Evolutionary conservation across 768 basidiomycete genomes (phyloP), one percentile per base, ranked within the genome.

Genomic region (Mrakia blollopis): DNA sequence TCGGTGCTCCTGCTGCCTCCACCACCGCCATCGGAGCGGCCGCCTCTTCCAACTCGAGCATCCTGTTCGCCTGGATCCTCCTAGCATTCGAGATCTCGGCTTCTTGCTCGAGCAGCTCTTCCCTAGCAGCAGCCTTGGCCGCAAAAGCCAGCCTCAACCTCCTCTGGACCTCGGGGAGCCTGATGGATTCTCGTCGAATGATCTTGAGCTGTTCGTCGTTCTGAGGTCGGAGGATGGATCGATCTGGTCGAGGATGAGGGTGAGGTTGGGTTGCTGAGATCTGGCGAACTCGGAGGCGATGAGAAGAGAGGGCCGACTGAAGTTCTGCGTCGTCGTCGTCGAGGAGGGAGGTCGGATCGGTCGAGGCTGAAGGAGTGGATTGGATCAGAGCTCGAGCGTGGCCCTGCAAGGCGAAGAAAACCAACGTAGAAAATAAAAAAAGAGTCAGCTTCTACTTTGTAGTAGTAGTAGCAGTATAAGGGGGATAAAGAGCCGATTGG

Each of bases 241-340:
- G 61, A 52, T 47, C 44, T 28, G 47, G 41, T 28, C 32, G 63
- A 52, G 47, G 75, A 60, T 57, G 37, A n/a, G 44, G 30, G 37
- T 30, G 61, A 47, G 14, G 72, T 21, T 3, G 30, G 47, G 3
- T 37, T 25, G n/a, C n/a, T n/a, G n/a, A n/a, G 30, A 60, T 54
- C n/a, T 21, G 60, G 13, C 62, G 62, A 41, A 73, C 63, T 23
- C 47, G 39, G 13, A 35, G 62, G 1, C 76, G 68, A 41, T 73
- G 76, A 14, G 47, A 54, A 14, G 72, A 60, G 62, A 77, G 72
- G 37, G 72, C 57, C 47, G 70, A 6, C 28, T 77, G 71, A 7
- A 73, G 30, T 30, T 77, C 72, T 16, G 63, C 39, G 37, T 77
- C 76, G 63, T 77, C 76, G 35, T 77, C 76, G 52, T 77, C 76